Conservation (phyloP, 345 rosid genomes). For the Rhodamnia argentea region DNA sequence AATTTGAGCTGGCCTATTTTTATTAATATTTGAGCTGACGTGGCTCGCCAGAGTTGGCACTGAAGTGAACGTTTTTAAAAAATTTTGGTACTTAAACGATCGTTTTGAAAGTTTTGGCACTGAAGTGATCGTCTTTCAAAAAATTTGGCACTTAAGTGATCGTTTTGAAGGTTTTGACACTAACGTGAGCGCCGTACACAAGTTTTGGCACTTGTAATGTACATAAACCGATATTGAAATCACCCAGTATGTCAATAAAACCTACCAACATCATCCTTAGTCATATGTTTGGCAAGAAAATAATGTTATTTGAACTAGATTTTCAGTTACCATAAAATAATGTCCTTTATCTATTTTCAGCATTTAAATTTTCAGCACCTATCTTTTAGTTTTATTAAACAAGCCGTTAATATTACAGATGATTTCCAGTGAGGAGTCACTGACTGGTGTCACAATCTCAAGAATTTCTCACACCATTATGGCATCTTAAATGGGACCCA, state of each 20-base stretch:
- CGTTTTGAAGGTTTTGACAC: no score
- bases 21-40: no score
- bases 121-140: no score
- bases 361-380: not conserved
- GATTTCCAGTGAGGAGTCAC: not conserved
- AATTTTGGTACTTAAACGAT: no score
- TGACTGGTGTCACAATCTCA: not conserved
- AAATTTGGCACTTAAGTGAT: no score
- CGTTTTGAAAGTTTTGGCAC: no score
- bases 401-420: not conserved
- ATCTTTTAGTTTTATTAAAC: not conserved
- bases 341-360: not conserved
- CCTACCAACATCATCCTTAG: not conserved
- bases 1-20: no score
- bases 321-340: not conserved
- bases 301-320: not conserved
- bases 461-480: not conserved
- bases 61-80: no score
- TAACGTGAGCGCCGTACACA: no score
- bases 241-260: not conserved
- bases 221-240: not conserved
- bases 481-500: not conserved
- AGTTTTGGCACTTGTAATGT: no score
- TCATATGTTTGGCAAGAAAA: not conserved
- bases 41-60: no score